These are phyloP conservation scores for Colletotrichum kahawae DNA, from an alignment of 2,329 filamentous ascomycete genomes.

Conservation along the genomic window DNA sequence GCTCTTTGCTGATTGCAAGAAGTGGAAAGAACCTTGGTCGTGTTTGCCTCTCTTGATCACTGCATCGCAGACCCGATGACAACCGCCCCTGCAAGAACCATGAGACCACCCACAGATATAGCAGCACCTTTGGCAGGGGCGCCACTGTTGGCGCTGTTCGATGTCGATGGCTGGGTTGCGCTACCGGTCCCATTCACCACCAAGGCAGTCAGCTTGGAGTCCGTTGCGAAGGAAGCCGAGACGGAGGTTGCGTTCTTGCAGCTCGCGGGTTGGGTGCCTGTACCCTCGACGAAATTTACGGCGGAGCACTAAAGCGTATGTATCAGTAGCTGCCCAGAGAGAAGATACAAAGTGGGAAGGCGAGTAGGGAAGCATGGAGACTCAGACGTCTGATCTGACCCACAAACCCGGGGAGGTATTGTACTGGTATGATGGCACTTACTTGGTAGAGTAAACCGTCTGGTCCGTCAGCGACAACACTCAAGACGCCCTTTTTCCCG, in stretches of 20 bases:
- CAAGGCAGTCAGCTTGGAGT: background rate
- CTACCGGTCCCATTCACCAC: background rate
- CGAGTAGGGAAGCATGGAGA: background rate
- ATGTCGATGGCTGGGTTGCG: background rate
- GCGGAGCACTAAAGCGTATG: conserved; percentile 24
- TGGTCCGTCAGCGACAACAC: conserved; percentile 53
- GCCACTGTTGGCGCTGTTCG: background rate
- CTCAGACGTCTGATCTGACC: background rate
- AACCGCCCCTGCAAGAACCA: background rate
- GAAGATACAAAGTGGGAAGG: background rate
- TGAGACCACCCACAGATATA: background rate
- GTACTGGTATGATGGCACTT: conserved; percentile 19
- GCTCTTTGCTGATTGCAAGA: background rate
- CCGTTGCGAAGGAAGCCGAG: background rate
- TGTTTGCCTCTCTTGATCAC: background rate
- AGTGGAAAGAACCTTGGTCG: background rate
- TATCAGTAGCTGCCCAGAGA: background rate
- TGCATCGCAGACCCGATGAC: background rate
- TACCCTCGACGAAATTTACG: conserved; percentile 57
- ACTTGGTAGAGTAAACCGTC: conserved; percentile 65
- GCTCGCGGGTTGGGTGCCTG: conserved; percentile 30
- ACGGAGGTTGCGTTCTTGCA: conserved; percentile 40
- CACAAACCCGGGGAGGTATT: conserved; percentile 46
- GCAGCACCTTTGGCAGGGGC: background rate
- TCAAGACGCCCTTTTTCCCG: conserved; percentile 60